Percentiles rank a stretch among this genome's conserved stretches.
Evolutionary conservation across 148 eudicot species (phyloP).

Genomic region (Rhododendron ferrugineum): DNA sequence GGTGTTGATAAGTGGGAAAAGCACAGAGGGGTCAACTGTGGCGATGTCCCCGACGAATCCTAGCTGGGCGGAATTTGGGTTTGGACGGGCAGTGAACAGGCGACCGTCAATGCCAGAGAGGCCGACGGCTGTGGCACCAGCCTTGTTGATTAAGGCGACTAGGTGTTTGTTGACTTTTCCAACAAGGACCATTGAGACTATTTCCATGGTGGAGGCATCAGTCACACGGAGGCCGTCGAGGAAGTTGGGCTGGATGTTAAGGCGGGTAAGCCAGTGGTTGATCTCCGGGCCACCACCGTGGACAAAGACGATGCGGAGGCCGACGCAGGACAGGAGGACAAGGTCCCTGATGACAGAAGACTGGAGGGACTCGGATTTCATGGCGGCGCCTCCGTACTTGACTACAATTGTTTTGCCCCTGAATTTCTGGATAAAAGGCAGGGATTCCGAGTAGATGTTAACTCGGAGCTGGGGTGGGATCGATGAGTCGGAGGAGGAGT

Average conservation of each 20-base stretch:
- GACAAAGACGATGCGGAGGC: constrained; percentile 60
- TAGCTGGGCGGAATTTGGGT: constrained; percentile 46
- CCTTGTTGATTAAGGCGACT: constrained; percentile 67
- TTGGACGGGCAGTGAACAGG: constrained; percentile 61
- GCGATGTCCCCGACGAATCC: constrained; percentile 87
- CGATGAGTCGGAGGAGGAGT: background rate
- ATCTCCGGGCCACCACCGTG: constrained; percentile 88
- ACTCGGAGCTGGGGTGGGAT: constrained; percentile 31
- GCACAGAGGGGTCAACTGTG: constrained; percentile 45
- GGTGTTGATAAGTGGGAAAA: constrained; percentile 50
- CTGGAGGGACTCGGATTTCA: constrained; percentile 67
- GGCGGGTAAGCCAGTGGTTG: constrained; percentile 48
- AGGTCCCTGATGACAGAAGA: constrained; percentile 68
- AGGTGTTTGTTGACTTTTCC: constrained; percentile 72
- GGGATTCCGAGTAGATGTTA: constrained; percentile 61
- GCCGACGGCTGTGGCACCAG: constrained; percentile 76
- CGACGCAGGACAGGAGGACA: constrained; percentile 66
- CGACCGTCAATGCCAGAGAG: constrained; percentile 70
- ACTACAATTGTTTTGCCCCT: constrained; percentile 75
- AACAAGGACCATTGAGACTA: constrained; percentile 77
- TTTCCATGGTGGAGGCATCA: constrained; percentile 72
- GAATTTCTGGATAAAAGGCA: constrained; percentile 70
- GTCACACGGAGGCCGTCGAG: constrained; percentile 70
- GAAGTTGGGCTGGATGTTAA: constrained; percentile 59
- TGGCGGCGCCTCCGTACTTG: constrained; percentile 85